Evolutionary conservation across 2,329 filamentous ascomycete species (phyloP).

Genomic region (Cryphonectria radicalis): DNA sequence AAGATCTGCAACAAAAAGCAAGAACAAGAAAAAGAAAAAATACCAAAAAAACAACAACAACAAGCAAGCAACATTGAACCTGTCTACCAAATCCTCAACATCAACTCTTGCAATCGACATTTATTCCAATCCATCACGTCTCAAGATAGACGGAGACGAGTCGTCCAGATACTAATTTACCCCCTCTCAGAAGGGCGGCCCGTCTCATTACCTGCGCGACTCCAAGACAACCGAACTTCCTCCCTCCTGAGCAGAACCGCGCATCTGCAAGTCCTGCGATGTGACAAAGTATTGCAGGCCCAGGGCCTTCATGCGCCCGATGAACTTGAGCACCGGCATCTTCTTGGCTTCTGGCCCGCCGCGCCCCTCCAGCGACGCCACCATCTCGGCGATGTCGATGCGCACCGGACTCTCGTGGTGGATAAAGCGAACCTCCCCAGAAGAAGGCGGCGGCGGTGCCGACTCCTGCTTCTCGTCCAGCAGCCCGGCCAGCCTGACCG

Average conservation of each 20-base stretch:
- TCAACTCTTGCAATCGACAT: no score
- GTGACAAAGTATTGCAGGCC: neutral
- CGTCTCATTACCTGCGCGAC: neutral
- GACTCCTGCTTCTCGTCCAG: neutral
- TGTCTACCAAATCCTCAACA: no score
- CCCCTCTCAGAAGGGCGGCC: no score
- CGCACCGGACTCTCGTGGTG: neutral
- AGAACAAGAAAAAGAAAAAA: no score
- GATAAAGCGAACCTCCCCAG: neutral
- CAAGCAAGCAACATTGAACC: no score
- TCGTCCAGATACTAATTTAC: no score
- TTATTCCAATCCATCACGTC: no score
- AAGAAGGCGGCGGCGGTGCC: neutral
- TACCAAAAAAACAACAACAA: no score
- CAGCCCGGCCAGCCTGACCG: neutral
- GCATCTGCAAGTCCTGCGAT: neutral
- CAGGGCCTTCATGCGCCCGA: constrained; percentile 1
- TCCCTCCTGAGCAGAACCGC: neutral
- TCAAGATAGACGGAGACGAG: no score
- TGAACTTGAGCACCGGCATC: neutral
- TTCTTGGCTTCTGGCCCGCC: neutral
- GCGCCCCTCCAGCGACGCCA: neutral
- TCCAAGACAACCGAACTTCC: neutral
- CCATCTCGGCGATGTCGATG: neutral
- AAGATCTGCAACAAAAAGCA: no score